Evolutionary conservation across 352 stramenopile genomes (phyloP).

Genomic region (Bremia lactucae): DNA sequence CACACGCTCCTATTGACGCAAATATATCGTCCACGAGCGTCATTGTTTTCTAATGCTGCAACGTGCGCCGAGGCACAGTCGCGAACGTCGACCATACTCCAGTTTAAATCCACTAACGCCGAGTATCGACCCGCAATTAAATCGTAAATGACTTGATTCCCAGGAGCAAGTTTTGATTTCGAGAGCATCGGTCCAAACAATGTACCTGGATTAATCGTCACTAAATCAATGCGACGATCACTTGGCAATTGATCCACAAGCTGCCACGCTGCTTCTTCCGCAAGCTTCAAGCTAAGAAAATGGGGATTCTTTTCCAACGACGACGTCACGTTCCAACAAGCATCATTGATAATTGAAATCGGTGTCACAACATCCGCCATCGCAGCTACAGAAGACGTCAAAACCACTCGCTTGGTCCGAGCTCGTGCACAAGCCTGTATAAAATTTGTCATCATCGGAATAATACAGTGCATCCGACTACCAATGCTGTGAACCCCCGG

Average conservation of each 20-base stretch:
- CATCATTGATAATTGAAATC: constrained; percentile 76
- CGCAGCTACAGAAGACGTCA: constrained; percentile 78
- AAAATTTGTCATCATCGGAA: constrained; percentile 89
- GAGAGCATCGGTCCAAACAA: constrained; percentile 73
- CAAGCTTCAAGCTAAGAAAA: constrained; percentile 81
- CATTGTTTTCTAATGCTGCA: constrained; percentile 71
- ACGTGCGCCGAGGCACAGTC: constrained; percentile 78
- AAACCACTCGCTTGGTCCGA: constrained; percentile 71
- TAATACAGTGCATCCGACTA: constrained; percentile 86
- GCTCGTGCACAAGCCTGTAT: constrained; percentile 76
- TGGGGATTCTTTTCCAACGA: constrained; percentile 79
- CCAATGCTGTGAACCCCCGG: constrained; percentile 82
- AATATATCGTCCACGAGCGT: constrained; percentile 77
- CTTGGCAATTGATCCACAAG: constrained; percentile 78
- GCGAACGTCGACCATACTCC: constrained; percentile 79
- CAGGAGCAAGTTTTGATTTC: constrained; percentile 72
- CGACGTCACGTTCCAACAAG: constrained; percentile 79
- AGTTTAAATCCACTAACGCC: constrained; percentile 81
- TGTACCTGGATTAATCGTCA: constrained; percentile 82
- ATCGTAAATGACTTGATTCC: constrained; percentile 84
- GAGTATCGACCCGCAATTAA: constrained; percentile 81
- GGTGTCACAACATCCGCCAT: constrained; percentile 74
- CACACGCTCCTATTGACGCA: constrained; percentile 77
- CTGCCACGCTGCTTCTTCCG: constrained; percentile 80
- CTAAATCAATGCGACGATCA: constrained; percentile 73